Conservation (phyloP, 2,329 filamentous ascomycete genomes). For the Colletotrichum sp. region DNA sequence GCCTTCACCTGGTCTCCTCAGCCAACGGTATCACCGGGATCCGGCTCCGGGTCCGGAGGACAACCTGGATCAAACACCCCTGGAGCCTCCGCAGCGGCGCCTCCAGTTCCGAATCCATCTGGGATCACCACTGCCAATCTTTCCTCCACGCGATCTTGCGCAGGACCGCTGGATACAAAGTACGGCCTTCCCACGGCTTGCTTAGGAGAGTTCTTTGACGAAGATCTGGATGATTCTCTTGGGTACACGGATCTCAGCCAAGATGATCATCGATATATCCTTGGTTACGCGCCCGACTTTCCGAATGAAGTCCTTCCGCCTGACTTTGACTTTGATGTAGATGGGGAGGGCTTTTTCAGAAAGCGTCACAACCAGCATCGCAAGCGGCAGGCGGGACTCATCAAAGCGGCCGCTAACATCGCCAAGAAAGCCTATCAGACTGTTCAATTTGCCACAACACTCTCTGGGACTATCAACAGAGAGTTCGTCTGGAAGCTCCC, state of each 20-base stretch:
- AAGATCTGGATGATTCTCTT: constrained; percentile 29
- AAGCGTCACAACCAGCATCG: background rate
- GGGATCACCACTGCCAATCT: background rate
- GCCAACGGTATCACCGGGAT: background rate
- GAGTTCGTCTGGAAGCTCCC: constrained; percentile 25
- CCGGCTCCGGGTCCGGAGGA: background rate
- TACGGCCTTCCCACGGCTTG: constrained; percentile 30
- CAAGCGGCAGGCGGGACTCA: background rate
- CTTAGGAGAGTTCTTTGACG: constrained; percentile 29
- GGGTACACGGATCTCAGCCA: constrained; percentile 21
- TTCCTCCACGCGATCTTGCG: background rate
- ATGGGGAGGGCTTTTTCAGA: background rate
- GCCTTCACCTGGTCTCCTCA: background rate
- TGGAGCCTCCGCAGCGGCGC: background rate
- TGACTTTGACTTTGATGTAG: background rate
- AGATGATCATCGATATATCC: background rate
- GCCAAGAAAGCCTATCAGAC: background rate
- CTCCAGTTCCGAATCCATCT: background rate
- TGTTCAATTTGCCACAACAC: background rate
- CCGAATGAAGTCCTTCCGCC: background rate
- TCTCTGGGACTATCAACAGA: constrained; percentile 18
- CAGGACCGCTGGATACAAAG: constrained; percentile 22
- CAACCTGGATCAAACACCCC: background rate
- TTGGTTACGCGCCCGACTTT: background rate
- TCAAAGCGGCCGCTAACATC: background rate